Base-by-base conservation (phyloP, 306 rosid genomes). In the Medicago ruthenica region DNA sequence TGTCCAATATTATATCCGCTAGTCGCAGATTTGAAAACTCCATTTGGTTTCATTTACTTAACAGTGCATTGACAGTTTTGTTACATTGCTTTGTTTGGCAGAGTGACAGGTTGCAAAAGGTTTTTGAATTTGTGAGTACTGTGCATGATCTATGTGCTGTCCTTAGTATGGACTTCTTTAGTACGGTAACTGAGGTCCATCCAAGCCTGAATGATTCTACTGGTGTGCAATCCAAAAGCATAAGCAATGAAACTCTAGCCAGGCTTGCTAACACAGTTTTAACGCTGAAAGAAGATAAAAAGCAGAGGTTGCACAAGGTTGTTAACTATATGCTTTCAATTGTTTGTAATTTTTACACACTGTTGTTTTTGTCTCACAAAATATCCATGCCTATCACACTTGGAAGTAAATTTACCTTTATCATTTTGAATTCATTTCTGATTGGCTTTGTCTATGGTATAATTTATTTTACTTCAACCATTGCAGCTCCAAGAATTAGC, bases 111-210 rank as follows among this genome's bases (percentile, higher is more conserved):
- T 76, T 92, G 85, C 96, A 89, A 71, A 90, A 89, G 87, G 96
- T 92, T 84, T 96, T 89, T 79, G 97, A 92, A 22, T 92, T 89
- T 50, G 97, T 92, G 82, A 87, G 97, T 69, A 85, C 91, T 15
- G 97, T 92, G 82, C 97, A 92, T 44, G 97, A 96, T 85, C 92
- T 96, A 40, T 96, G 99, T 79, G 91, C 97, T 66, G 99, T 96
- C 78, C 99, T 96, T 75, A 94, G 98, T 42, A 87, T 96, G 91
- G 97, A 96, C 83, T 96, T 96, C 90, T 89, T 92, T 83, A 89
- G 86, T 48, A 92, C 98, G 58, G 98, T 91, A 50, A 96, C 96
- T 2, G 98, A 92, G 82, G 99, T 96, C 71, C 98, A 96, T 84
- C 99, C 99, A 59, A 96, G 98, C 88, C 88, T 96, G 72, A 84